Percentiles rank a stretch among this genome's conserved stretches.
phyloP scores from a whole-genome alignment of 306 rosid genomes.

The Cajanus cajan region DNA sequence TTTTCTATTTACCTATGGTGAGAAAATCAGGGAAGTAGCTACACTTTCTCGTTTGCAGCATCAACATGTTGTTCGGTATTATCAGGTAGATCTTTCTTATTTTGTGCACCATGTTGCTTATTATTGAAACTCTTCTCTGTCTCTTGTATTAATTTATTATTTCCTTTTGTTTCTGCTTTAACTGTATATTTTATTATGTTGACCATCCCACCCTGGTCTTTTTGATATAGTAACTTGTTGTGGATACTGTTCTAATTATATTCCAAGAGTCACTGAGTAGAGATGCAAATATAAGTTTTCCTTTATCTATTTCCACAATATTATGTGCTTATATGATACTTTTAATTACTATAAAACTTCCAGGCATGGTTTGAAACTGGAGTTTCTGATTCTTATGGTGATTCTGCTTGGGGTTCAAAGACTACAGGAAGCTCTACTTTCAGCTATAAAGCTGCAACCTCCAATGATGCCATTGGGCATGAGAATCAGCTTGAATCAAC shows the following conservation, averaged over 20 bases:
- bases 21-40: conserved; percentile 85
- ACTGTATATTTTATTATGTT: background rate
- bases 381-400: conserved; percentile 58
- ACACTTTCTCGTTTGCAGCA: conserved; percentile 98
- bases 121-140: background rate
- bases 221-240: conserved; percentile 1
- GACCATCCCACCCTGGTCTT: conserved; percentile 10
- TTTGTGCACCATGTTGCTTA: conserved; percentile 20
- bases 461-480: conserved; percentile 52
- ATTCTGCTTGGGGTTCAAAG: conserved; percentile 60
- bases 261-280: conserved; percentile 16
- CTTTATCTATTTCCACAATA: conserved; percentile 7
- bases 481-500: conserved; percentile 83
- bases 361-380: conserved; percentile 99
- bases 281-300: conserved; percentile 22
- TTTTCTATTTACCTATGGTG: conserved; percentile 35
- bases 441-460: conserved; percentile 51
- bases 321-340: conserved; percentile 21
- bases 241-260: conserved; percentile 16
- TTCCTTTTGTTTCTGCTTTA: conserved; percentile 18
- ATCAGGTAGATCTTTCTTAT: conserved; percentile 63
- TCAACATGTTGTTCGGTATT: conserved; percentile 93
- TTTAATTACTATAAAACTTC: conserved; percentile 40
- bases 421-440: conserved; percentile 69
- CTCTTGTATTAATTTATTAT: background rate